Percentiles rank a stretch among this genome's conserved stretches.
Evolutionary conservation across 306 rosid species (phyloP).

Genomic region (Begonia peltatifolia): DNA sequence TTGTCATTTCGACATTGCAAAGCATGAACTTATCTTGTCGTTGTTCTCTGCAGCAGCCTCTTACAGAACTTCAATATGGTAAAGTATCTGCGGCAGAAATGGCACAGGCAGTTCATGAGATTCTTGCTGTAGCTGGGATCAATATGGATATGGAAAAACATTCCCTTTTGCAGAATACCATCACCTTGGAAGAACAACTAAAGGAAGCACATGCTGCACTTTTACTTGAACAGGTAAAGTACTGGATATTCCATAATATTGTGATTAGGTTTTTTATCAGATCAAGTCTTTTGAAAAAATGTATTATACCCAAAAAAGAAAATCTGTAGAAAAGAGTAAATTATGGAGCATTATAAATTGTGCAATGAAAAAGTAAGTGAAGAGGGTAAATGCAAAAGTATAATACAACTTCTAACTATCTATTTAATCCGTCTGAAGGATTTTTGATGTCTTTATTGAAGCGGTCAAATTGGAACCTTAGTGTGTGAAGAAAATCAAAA

Average conservation of each 20-base stretch:
- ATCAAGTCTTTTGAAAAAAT: constrained; percentile 1
- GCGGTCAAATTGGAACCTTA: too few relatives aligned
- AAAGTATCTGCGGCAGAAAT: constrained; percentile 77
- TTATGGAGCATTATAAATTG: too few relatives aligned
- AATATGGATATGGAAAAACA: constrained; percentile 79
- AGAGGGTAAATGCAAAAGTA: too few relatives aligned
- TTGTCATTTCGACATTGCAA: too few relatives aligned
- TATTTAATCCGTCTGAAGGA: too few relatives aligned
- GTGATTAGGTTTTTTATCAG: constrained; percentile 4
- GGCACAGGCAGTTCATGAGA: constrained; percentile 90
- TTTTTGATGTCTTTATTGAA: too few relatives aligned
- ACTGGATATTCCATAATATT: constrained; percentile 4
- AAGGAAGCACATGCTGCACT: constrained; percentile 74
- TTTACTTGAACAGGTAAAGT: constrained; percentile 74
- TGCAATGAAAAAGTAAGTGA: too few relatives aligned
- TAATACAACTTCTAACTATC: too few relatives aligned
- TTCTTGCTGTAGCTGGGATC: constrained; percentile 84
- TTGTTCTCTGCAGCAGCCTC: constrained; percentile 25
- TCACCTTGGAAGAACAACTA: constrained; percentile 69
- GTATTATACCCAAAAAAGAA: too few relatives aligned
- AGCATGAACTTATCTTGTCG: too few relatives aligned
- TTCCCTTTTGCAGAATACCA: constrained; percentile 55
- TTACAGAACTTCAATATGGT: constrained; percentile 47
- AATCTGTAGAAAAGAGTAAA: too few relatives aligned
- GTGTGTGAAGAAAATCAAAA: too few relatives aligned